These are phyloP conservation scores for Meripilus lineatus DNA, from an alignment of 1,284 basidiomycete species.

Conservation along the genomic window DNA sequence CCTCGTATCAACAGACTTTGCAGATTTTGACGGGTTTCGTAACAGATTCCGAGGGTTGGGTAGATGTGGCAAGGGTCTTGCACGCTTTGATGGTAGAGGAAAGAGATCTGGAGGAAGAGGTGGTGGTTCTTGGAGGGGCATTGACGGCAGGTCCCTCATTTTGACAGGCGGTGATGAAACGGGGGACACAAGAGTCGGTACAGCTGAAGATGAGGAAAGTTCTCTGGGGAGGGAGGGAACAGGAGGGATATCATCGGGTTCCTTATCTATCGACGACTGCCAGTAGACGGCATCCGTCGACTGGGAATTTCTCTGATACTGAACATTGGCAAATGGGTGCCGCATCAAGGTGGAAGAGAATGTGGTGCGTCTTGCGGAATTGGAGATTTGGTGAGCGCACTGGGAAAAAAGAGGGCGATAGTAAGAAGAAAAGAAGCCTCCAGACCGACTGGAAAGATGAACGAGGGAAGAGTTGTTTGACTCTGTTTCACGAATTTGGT, in stretches of 20 bases:
- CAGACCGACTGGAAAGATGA: too few species aligned
- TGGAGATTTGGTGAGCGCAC: too few species aligned
- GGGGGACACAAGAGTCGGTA: neutral
- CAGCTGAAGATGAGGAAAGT: neutral
- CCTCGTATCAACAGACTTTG: neutral
- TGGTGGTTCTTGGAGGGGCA: neutral
- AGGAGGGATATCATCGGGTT: slow-evolving; percentile 3
- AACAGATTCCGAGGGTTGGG: neutral
- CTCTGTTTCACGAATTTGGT: too few species aligned
- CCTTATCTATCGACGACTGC: neutral
- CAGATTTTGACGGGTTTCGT: neutral
- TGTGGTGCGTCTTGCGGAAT: too few species aligned
- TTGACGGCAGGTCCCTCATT: too few species aligned
- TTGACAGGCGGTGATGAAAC: neutral
- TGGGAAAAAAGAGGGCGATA: too few species aligned
- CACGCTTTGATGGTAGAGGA: neutral
- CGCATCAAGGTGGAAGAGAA: too few species aligned
- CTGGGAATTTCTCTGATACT: slow-evolving; percentile 8
- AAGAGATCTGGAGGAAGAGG: neutral
- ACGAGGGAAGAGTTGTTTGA: too few species aligned
- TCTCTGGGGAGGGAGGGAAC: slow-evolving; percentile 1
- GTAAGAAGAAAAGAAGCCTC: too few species aligned
- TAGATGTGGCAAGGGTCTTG: neutral
- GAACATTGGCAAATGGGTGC: slow-evolving; percentile 10
- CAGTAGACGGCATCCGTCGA: slow-evolving; percentile 8